Conservation (phyloP, 2,329 filamentous ascomycete species). For the Tolypocladium tropicale region DNA sequence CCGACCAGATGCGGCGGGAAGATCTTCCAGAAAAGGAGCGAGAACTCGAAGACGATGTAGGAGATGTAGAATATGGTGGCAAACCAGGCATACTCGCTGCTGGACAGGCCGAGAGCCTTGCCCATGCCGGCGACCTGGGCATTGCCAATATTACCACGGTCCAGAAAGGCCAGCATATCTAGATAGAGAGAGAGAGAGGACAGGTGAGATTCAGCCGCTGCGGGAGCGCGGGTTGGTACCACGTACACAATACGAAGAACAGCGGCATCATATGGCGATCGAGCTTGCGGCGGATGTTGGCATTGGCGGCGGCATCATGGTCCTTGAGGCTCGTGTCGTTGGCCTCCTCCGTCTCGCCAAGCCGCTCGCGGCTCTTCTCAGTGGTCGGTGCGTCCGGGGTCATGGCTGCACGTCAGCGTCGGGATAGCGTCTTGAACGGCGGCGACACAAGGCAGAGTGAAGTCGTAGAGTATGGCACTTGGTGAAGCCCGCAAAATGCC, state of each 20-base stretch:
- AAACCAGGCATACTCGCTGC: not conserved
- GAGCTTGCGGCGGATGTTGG: not conserved
- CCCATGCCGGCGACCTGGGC: not conserved
- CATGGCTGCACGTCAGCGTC: not conserved
- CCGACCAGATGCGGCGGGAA: not conserved
- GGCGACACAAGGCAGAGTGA: not conserved
- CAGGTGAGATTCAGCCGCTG: not conserved
- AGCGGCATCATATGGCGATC: not conserved
- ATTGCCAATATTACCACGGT: not conserved
- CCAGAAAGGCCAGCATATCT: not conserved
- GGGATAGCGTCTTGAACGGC: not conserved
- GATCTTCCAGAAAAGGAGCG: not conserved
- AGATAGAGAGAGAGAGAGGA: not conserved
- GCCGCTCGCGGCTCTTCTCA: not conserved
- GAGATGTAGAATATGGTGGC: not conserved
- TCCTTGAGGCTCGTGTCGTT: not conserved
- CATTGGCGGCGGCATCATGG: not conserved
- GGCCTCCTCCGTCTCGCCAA: not conserved
- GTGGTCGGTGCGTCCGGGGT: not conserved
- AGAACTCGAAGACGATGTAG: not conserved
- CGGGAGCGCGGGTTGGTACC: not conserved
- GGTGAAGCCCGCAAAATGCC: not conserved
- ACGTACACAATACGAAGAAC: not conserved
- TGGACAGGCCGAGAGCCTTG: not conserved
- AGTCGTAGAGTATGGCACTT: not conserved